phyloP scores from a whole-genome alignment of 2,329 filamentous ascomycete genomes.

The Thelonectria discophora region DNA sequence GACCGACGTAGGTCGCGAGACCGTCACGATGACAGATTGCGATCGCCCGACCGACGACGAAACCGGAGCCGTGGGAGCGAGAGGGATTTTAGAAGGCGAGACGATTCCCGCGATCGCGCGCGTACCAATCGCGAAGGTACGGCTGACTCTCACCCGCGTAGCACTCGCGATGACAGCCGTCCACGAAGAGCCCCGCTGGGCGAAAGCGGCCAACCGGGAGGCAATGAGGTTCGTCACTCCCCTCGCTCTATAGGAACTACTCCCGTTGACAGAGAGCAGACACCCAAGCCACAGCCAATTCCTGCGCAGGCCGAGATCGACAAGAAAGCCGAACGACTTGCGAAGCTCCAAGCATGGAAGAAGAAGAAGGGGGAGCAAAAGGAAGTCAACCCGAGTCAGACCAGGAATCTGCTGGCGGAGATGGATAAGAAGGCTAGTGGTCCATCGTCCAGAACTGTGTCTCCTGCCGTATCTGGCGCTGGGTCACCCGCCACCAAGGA shows the following conservation, averaged over 20 bases:
- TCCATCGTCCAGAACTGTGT: conserved; percentile 53
- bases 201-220: conserved; percentile 59
- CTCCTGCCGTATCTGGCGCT: conserved; percentile 62
- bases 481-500: conserved; percentile 57
- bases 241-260: neutral
- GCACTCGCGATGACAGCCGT: conserved; percentile 71
- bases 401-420: conserved; percentile 73
- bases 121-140: conserved; percentile 74
- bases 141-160: conserved; percentile 73
- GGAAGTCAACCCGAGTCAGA: conserved; percentile 70
- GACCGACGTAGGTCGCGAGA: conserved; percentile 74
- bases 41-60: conserved; percentile 67
- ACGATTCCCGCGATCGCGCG: conserved; percentile 74
- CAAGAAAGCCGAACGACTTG: conserved; percentile 79
- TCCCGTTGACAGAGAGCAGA: conserved; percentile 52
- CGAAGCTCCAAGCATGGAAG: conserved; percentile 91
- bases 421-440: conserved; percentile 75
- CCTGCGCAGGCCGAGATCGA: conserved; percentile 71
- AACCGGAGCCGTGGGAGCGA: conserved; percentile 70
- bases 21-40: conserved; percentile 65
- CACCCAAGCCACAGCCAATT: conserved; percentile 57
- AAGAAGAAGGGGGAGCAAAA: conserved; percentile 84
- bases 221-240: conserved; percentile 64
- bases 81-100: conserved; percentile 75
- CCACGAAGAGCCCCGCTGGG: conserved; percentile 59